Conservation (phyloP, 306 rosid species). For the Prunus kanzakura region DNA sequence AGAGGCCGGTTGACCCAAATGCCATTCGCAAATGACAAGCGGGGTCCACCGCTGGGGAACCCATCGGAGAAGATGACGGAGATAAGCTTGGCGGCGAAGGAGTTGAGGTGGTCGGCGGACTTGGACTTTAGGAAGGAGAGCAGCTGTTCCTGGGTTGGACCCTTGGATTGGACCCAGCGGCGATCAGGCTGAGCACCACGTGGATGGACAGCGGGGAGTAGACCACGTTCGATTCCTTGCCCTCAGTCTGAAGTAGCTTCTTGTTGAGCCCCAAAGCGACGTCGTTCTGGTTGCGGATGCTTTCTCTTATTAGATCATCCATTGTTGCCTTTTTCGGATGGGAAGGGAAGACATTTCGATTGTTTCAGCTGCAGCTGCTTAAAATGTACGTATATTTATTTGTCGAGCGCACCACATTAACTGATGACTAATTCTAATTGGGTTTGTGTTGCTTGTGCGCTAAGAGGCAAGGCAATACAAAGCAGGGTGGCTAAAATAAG, state of each 20-base stretch:
- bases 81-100: constrained; percentile 56
- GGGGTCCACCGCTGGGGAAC: constrained; percentile 60
- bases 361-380: too few species aligned
- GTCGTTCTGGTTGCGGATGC: constrained; percentile 47
- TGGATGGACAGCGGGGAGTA: constrained; percentile 75
- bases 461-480: too few species aligned
- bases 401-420: too few species aligned
- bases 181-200: constrained; percentile 57
- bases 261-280: constrained; percentile 49
- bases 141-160: constrained; percentile 56
- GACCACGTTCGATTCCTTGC: constrained; percentile 44
- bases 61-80: constrained; percentile 55
- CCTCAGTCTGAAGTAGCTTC: constrained; percentile 37
- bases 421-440: too few species aligned
- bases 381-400: too few species aligned
- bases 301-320: constrained; percentile 48
- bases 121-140: constrained; percentile 69
- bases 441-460: too few species aligned
- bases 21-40: constrained; percentile 55
- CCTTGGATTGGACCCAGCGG: constrained; percentile 69
- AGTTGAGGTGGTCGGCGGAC: constrained; percentile 56
- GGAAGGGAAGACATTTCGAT: too few species aligned
- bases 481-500: too few species aligned
- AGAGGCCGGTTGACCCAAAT: constrained; percentile 64
- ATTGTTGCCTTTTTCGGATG: constrained; percentile 11